These are phyloP conservation scores for Rhodosporidiobolus odoratus DNA, from an alignment of 768 basidiomycete genomes.

Conservation along the genomic window DNA sequence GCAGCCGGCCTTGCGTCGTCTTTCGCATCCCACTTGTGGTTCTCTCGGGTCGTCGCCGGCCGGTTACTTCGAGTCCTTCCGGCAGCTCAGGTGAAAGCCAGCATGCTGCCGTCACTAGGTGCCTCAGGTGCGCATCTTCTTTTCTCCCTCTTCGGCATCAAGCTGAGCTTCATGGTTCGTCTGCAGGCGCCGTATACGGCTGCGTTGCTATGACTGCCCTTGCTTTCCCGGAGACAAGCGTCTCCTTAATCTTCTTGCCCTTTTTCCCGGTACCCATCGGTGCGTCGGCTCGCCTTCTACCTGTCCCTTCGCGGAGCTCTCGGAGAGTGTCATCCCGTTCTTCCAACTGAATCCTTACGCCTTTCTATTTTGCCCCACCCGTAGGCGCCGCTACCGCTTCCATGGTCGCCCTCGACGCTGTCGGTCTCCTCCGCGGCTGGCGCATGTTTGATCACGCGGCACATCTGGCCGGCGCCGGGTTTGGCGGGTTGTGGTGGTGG, in stretches of 20 bases:
- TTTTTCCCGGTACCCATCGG: conserved; percentile 37
- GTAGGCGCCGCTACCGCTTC: conserved; percentile 13
- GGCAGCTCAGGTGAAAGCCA: not conserved
- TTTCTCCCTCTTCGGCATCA: not conserved
- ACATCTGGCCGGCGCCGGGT: conserved; percentile 8
- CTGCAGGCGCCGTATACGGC: conserved; percentile 32
- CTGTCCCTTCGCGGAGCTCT: too few species aligned
- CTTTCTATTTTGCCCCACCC: not conserved
- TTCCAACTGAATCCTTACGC: not conserved
- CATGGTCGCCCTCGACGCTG: conserved; percentile 26
- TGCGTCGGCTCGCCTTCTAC: not conserved
- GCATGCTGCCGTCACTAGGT: conserved; percentile 23
- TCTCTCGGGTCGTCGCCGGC: conserved; percentile 15
- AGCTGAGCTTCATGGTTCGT: not conserved
- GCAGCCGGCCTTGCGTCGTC: conserved; percentile 33
- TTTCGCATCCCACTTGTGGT: conserved; percentile 29
- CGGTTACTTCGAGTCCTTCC: not conserved
- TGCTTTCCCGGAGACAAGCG: conserved; percentile 26
- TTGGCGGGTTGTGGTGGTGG: not conserved
- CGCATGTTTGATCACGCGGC: conserved; percentile 36
- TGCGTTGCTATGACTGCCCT: conserved; percentile 32
- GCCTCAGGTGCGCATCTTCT: conserved; percentile 13
- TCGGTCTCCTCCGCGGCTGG: conserved; percentile 34
- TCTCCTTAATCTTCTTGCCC: conserved; percentile 39
- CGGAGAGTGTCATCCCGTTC: too few species aligned